phyloP scores from a whole-genome alignment of 768 basidiomycete genomes.

The Mycena alexandri region DNA sequence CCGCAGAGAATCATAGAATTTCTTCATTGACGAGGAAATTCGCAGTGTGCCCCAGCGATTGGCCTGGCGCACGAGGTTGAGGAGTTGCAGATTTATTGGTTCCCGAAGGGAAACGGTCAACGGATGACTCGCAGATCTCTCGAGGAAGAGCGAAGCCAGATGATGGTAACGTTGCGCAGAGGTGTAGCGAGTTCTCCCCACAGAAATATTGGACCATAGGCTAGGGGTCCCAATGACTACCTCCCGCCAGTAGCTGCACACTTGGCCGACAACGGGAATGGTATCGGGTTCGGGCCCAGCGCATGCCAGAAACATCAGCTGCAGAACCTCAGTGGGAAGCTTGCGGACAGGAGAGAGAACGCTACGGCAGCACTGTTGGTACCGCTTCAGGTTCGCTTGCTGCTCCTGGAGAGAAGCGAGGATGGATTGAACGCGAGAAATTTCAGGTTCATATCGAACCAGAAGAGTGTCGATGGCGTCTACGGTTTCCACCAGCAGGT shows the following conservation, averaged over 20 bases:
- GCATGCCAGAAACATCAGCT: slow-evolving; percentile 22
- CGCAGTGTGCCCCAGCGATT: slow-evolving; percentile 25
- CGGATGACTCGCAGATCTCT: slow-evolving; percentile 19
- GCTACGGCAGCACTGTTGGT: slow-evolving; percentile 22
- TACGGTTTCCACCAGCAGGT: neutral
- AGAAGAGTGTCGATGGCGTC: slow-evolving; percentile 15
- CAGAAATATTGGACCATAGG: slow-evolving; percentile 33
- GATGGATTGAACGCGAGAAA: slow-evolving; percentile 23
- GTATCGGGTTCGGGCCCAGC: slow-evolving; percentile 11
- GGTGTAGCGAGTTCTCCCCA: slow-evolving; percentile 29
- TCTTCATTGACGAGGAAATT: neutral
- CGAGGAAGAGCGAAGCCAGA: slow-evolving; percentile 33
- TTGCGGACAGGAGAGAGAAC: slow-evolving; percentile 28
- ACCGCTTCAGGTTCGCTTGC: slow-evolving; percentile 8
- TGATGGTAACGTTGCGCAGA: slow-evolving; percentile 7
- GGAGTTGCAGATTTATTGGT: slow-evolving; percentile 3
- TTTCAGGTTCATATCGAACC: slow-evolving; percentile 25
- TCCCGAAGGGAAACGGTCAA: slow-evolving; percentile 19
- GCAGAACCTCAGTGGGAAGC: slow-evolving; percentile 33
- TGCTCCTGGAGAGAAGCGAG: slow-evolving; percentile 14
- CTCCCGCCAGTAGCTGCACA: slow-evolving; percentile 33
- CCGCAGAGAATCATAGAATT: slow-evolving; percentile 12
- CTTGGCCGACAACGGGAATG: slow-evolving; percentile 25
- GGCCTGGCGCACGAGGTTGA: slow-evolving; percentile 9
- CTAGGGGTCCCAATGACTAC: slow-evolving; percentile 14